These are phyloP conservation scores for Malassezia nana DNA, from an alignment of 1,284 basidiomycete species.

Conservation along the genomic window DNA sequence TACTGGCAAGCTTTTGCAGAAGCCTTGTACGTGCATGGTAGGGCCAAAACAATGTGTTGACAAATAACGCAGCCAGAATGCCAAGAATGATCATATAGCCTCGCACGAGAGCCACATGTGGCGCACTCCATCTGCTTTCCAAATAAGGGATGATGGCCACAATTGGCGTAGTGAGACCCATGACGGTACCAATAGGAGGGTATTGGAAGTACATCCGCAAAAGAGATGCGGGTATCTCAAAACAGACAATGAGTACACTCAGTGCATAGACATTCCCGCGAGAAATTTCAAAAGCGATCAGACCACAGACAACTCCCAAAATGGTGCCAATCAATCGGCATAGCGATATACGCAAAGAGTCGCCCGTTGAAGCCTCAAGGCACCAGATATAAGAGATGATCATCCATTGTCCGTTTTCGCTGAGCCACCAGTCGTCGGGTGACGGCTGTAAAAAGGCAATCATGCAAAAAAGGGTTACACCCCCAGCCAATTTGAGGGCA, in stretches of 20 bases:
- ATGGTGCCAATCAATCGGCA: constrained; percentile 51
- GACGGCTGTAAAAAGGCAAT: constrained; percentile 47
- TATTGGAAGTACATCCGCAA: constrained; percentile 44
- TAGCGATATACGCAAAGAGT: constrained; percentile 50
- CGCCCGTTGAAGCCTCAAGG: constrained; percentile 52
- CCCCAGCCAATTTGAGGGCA: constrained; percentile 50
- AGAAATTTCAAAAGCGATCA: constrained; percentile 49
- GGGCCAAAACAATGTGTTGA: constrained; percentile 39
- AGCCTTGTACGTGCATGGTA: constrained; percentile 37
- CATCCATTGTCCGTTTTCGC: constrained; percentile 50
- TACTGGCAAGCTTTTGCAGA: constrained; percentile 22
- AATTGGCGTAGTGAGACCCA: constrained; percentile 40
- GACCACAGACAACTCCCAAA: constrained; percentile 49
- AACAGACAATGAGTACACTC: constrained; percentile 48
- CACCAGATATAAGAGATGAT: constrained; percentile 49
- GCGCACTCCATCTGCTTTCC: constrained; percentile 14
- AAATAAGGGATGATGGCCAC: constrained; percentile 51
- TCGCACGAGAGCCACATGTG: constrained; percentile 24
- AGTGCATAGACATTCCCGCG: constrained; percentile 50
- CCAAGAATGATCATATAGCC: constrained; percentile 41
- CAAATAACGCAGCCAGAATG: constrained; percentile 34
- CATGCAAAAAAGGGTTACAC: constrained; percentile 50
- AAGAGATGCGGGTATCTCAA: constrained; percentile 48
- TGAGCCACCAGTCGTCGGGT: constrained; percentile 48
- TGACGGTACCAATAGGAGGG: constrained; percentile 49